These are phyloP conservation scores for Ophiostoma piceae DNA, from an alignment of 2,329 filamentous ascomycete genomes.

Conservation along the genomic window DNA sequence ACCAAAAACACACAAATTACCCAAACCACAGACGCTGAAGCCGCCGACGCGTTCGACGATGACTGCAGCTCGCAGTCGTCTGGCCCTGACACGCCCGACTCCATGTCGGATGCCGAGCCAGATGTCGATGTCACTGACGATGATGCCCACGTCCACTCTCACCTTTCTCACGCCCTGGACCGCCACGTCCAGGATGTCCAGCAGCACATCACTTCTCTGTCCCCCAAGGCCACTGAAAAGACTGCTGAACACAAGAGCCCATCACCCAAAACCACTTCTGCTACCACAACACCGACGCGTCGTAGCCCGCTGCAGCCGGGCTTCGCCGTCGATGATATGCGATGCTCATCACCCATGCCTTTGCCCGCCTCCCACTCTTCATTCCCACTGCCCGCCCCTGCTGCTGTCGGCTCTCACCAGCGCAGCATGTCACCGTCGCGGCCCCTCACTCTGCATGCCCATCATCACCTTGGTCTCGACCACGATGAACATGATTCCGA, in stretches of 20 bases:
- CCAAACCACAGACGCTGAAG: not conserved
- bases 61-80: conserved; percentile 43
- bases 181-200: not conserved
- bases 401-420: conserved; percentile 30
- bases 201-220: not conserved
- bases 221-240: not conserved
- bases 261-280: not conserved
- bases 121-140: conserved; percentile 18
- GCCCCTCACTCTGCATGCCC: conserved; percentile 29
- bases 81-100: conserved; percentile 42
- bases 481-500: not conserved
- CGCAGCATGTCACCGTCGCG: conserved; percentile 32
- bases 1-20: not conserved
- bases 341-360: conserved; percentile 12
- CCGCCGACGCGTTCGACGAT: conserved; percentile 32
- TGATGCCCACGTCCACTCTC: not conserved
- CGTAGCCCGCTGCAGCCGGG: conserved; percentile 22
- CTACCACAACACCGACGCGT: not conserved
- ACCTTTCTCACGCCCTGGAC: not conserved
- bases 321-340: conserved; percentile 10
- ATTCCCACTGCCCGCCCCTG: not conserved
- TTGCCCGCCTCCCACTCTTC: not conserved
- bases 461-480: not conserved
- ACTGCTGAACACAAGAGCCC: not conserved
- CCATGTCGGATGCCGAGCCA: conserved; percentile 38